A percentile compares a stretch with the other conserved stretches of the same genome.
phyloP scores from a whole-genome alignment of 75 land plant species.

The Isoetes taiwanensis region DNA sequence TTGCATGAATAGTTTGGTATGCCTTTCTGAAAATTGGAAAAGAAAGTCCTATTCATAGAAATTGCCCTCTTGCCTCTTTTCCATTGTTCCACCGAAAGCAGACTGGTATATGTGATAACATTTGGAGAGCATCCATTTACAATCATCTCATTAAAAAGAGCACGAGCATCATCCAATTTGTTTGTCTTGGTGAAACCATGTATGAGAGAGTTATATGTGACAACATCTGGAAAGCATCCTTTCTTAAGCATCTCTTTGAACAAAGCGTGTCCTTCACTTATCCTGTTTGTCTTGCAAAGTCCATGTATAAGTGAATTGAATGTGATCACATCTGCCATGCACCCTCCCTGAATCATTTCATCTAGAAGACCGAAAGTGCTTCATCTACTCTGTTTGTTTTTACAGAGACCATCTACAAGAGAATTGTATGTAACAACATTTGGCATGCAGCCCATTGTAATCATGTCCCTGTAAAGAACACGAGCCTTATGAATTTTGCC shows the following conservation, averaged over 20 bases:
- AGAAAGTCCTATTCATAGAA: no score
- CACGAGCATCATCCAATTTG: no score
- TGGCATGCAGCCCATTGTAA: constrained; percentile 15
- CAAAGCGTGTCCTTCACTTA: constrained; percentile 40
- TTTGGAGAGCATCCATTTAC: no score
- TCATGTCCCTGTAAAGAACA: constrained; percentile 34
- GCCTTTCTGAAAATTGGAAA: no score
- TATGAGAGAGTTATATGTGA: background rate
- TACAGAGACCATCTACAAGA: constrained; percentile 50
- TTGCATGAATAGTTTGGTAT: no score
- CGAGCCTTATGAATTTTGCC: background rate
- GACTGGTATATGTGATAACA: background rate
- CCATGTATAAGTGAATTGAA: constrained; percentile 20
- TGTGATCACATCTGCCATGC: constrained; percentile 23
- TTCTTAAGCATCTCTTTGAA: constrained; percentile 14
- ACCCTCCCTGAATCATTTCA: constrained; percentile 39
- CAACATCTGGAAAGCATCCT: background rate
- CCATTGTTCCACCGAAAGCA: no score
- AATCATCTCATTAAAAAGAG: no score
- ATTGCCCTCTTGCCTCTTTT: no score
- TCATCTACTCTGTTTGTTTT: constrained; percentile 45
- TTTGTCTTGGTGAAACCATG: background rate
- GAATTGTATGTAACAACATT: constrained; percentile 51
- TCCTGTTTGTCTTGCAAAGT: constrained; percentile 28
- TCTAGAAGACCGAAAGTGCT: constrained; percentile 39